A percentile compares a stretch with the other conserved stretches of the same genome.
Conservation (phyloP, 2,329 filamentous ascomycete species). For the Cladophialophora psammophila region DNA sequence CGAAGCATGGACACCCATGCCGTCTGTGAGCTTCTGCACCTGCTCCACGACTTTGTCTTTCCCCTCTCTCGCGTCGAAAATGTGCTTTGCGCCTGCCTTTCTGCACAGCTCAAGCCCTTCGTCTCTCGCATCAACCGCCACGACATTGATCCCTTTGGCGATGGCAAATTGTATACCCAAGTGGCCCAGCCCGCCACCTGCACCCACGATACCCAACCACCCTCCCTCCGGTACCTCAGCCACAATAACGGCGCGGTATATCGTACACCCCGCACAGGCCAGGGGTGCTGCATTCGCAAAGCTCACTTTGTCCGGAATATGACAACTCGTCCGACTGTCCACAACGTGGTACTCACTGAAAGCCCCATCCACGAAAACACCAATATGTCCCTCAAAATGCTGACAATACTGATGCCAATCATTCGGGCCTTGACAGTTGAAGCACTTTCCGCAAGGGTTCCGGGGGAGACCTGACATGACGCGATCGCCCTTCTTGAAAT, state of each 20-base stretch:
- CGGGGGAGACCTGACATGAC: slow-evolving; percentile 65
- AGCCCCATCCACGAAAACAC: slow-evolving; percentile 60
- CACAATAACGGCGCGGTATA: slow-evolving; percentile 57
- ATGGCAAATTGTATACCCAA: slow-evolving; percentile 62
- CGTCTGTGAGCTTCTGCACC: slow-evolving; percentile 58
- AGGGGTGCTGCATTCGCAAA: slow-evolving; percentile 63
- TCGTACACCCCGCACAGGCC: slow-evolving; percentile 63
- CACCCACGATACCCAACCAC: slow-evolving; percentile 57
- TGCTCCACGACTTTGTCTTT: slow-evolving; percentile 58
- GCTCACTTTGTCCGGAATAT: slow-evolving; percentile 58
- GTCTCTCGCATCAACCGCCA: slow-evolving; percentile 64
- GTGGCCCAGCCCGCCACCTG: slow-evolving; percentile 63
- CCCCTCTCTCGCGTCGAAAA: slow-evolving; percentile 60
- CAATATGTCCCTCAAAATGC: slow-evolving; percentile 54
- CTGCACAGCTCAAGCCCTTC: slow-evolving; percentile 59
- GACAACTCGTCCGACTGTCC: slow-evolving; percentile 57
- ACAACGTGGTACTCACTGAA: slow-evolving; percentile 65
- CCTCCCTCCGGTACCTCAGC: slow-evolving; percentile 47
- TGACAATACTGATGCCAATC: slow-evolving; percentile 62
- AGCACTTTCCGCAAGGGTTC: slow-evolving; percentile 61
- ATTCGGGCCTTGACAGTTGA: slow-evolving; percentile 58
- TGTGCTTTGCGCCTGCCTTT: slow-evolving; percentile 58
- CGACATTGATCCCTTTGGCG: slow-evolving; percentile 58
- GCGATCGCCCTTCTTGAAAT: slow-evolving; percentile 60
- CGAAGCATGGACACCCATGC: slow-evolving; percentile 60